A percentile compares a stretch with the other conserved stretches of the same genome.
Evolutionary conservation across 768 basidiomycete genomes (phyloP).

Genomic region (Guyanaporus albipodus): DNA sequence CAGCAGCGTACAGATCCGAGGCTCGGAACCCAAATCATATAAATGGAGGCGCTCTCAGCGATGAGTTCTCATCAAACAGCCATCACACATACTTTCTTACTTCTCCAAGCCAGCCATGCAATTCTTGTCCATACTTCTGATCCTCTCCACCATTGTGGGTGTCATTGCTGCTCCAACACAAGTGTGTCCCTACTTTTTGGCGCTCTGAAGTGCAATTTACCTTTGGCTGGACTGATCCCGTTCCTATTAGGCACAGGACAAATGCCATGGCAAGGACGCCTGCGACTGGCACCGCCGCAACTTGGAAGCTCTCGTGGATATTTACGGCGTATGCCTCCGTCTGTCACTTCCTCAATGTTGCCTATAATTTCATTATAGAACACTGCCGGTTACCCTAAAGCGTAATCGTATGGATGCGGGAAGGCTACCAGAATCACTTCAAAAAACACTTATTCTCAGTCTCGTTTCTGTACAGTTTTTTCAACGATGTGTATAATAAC

Average conservation of each 20-base stretch:
- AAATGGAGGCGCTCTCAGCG: not conserved
- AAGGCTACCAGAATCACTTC: too few relatives aligned
- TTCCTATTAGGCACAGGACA: not conserved
- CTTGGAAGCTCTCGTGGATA: not conserved
- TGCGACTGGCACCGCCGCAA: too few relatives aligned
- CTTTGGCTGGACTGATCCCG: not conserved
- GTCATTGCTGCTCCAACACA: not conserved
- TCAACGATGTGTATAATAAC: too few relatives aligned
- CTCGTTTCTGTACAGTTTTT: too few relatives aligned
- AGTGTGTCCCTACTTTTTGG: not conserved
- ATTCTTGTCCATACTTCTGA: not conserved
- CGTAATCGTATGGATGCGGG: too few relatives aligned
- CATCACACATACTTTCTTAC: not conserved
- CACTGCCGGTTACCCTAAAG: too few relatives aligned
- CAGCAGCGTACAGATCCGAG: too few relatives aligned
- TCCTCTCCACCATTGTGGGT: not conserved
- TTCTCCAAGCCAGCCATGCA: conserved; percentile 1
- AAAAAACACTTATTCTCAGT: too few relatives aligned
- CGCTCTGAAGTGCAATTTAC: not conserved
- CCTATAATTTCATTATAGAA: too few relatives aligned
- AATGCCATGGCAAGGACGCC: too few relatives aligned
- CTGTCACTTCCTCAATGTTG: too few relatives aligned
- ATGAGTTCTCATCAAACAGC: not conserved
- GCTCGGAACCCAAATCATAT: not conserved
- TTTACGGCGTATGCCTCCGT: not conserved